A percentile compares a stretch with the other conserved stretches of the same genome.
These are phyloP conservation scores for Leccinum colubrinum DNA, from an alignment of 1,284 basidiomycete species.

Conservation along the genomic window DNA sequence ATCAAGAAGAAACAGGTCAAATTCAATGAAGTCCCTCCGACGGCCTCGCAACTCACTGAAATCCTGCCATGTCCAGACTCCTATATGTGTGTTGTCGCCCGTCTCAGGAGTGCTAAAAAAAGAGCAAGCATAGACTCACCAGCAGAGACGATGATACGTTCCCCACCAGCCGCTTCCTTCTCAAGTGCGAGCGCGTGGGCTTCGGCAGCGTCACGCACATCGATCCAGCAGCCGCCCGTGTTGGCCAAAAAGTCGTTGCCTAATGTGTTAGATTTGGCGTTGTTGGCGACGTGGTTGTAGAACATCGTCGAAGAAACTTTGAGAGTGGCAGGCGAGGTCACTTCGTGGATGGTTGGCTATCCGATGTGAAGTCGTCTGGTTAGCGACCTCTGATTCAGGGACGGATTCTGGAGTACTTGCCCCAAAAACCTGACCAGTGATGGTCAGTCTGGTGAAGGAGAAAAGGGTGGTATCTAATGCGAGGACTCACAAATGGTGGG, in stretches of 20 bases:
- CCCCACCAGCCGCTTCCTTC: no score
- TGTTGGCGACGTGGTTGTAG: constrained; percentile 22
- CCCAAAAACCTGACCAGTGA: constrained; percentile 32
- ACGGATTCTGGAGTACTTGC: constrained; percentile 17
- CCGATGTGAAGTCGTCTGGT: constrained; percentile 1
- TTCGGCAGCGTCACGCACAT: no score
- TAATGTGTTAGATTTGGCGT: no score
- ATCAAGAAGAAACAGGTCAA: no score
- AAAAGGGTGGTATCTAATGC: neutral
- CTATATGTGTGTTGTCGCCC: no score
- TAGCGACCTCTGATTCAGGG: neutral
- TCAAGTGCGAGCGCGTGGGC: no score
- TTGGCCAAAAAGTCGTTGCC: constrained; percentile 29
- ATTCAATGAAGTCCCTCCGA: no score
- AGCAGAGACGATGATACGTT: no score
- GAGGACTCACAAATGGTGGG: constrained; percentile 51
- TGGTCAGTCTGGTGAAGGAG: neutral
- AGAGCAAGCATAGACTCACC: no score
- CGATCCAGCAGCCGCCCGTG: constrained; percentile 16
- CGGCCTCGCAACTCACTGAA: no score
- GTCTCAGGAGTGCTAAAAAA: no score
- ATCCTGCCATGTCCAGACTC: no score
- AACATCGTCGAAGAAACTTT: constrained; percentile 47
- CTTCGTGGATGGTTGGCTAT: constrained; percentile 49
- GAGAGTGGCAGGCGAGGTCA: constrained; percentile 40